These are phyloP conservation scores for Botrytis hyacinthi DNA, from an alignment of 2,329 filamentous ascomycete species.

Conservation along the genomic window DNA sequence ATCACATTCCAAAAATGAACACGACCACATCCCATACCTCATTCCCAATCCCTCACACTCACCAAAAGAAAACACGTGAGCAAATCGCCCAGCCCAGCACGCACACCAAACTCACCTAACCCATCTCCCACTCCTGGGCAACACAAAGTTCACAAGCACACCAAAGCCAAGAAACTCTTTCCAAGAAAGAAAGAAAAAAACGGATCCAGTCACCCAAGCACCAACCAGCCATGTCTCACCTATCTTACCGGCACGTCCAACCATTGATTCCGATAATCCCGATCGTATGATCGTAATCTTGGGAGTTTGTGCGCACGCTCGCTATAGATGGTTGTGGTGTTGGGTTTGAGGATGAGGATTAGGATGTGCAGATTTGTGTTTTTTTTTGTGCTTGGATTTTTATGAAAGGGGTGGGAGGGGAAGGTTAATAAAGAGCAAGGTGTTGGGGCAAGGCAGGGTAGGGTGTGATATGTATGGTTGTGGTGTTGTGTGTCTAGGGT, in stretches of 20 bases:
- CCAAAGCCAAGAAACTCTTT: neutral
- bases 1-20: too few species aligned
- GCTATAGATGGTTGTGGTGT: neutral
- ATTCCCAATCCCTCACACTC: neutral
- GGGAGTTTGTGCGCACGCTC: neutral
- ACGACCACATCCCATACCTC: neutral
- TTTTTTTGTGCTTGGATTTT: neutral
- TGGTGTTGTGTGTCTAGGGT: neutral
- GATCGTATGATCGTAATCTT: slow-evolving; percentile 14
- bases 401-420: neutral
- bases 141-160: neutral
- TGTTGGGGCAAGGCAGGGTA: neutral
- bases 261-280: slow-evolving; percentile 10
- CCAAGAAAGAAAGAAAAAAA: neutral
- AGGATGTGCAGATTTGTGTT: neutral
- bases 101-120: slow-evolving; percentile 8
- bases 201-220: neutral
- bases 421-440: neutral
- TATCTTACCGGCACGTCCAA: slow-evolving; percentile 3
- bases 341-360: neutral
- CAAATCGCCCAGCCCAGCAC: neutral
- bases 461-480: neutral
- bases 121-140: slow-evolving; percentile 1
- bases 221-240: slow-evolving; percentile 4
- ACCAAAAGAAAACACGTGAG: neutral